phyloP scores from a whole-genome alignment of 192 early-diverging fungal genomes.

The Backusella tarrabulga region DNA sequence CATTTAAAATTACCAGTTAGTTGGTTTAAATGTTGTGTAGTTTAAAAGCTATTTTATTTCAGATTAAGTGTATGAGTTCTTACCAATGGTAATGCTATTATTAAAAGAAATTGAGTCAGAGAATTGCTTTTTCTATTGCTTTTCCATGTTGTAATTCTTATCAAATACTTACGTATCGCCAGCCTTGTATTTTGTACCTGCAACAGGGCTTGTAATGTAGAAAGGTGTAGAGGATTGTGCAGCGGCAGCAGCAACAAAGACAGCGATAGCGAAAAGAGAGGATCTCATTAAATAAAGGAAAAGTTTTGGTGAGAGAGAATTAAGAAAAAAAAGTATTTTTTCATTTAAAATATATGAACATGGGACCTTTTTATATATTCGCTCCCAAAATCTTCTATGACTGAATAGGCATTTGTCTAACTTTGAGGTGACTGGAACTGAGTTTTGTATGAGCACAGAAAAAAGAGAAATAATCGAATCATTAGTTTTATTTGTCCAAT shows the following conservation, averaged over 20 bases:
- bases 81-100: conserved; percentile 9
- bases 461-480: neutral
- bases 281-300: neutral
- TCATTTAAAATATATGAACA: neutral
- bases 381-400: neutral
- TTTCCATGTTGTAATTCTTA: neutral
- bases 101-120: neutral
- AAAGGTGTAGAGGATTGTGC: conserved; percentile 21
- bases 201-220: conserved; percentile 31
- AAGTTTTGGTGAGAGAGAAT: neutral
- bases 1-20: neutral
- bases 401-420: neutral
- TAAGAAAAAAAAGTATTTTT: neutral
- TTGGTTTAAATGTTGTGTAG: neutral
- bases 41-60: neutral
- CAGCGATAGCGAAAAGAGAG: conserved; percentile 7
- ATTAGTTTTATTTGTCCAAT: neutral
- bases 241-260: conserved; percentile 11
- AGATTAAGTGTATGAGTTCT: neutral
- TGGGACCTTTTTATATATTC: neutral
- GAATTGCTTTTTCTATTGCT: neutral
- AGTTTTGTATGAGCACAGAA: neutral
- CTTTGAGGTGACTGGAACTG: neutral
- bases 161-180: conserved; percentile 18
- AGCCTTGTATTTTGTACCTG: conserved; percentile 18